Base-by-base conservation (phyloP, 1,139 yeast species). In the Saccharomycopsis phalli region DNA sequence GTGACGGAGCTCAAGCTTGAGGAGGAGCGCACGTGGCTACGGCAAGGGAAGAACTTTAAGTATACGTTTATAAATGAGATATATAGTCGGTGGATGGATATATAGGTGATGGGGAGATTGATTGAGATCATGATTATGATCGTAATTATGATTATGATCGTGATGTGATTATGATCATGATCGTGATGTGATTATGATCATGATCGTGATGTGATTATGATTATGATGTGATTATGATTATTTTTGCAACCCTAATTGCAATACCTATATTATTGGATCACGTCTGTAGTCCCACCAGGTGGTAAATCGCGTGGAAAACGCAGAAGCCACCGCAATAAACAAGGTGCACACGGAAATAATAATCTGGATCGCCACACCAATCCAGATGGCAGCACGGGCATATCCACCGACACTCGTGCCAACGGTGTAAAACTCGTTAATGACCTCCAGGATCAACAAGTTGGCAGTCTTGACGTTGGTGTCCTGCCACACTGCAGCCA, bases 401-500 rank as follows among this genome's bases (percentile, higher is more conserved):
- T 44, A 43, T 3, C 4, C 21, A 11, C 46, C 46, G 16, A 36
- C 34, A n/a, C 25, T 11, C n/a, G 48, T 31, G 4, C 26, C n/a
- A 2, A 42, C 18, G 4, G 17, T 17, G 22, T 37, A 45, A 27
- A 31, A 45, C 19, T 45, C 36, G 26, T 45, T 38, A 8, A 43
- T 17, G 6, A 42, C 34, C 31, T 32, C 33, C 4, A 23, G 25
- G 11, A 45, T 23, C 10, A 45, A 29, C 35, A 43, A 21, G 28
- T 40, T 38, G 4, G 37, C 46, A 16, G 48, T 45, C 5, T 31
- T 33, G 14, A 44, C 32, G 34, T 45, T 45, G n/a, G 47, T 37
- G 11, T 45, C 44, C 26, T 45, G 48, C 48, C 48, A 45, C 18
- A 42, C 41, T 7, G 47, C 28, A 7, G 48, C 48, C 16, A 42